Evolutionary conservation across 371 early-diverging fungal species (phyloP).

Genomic region (Mortierella sp.): DNA sequence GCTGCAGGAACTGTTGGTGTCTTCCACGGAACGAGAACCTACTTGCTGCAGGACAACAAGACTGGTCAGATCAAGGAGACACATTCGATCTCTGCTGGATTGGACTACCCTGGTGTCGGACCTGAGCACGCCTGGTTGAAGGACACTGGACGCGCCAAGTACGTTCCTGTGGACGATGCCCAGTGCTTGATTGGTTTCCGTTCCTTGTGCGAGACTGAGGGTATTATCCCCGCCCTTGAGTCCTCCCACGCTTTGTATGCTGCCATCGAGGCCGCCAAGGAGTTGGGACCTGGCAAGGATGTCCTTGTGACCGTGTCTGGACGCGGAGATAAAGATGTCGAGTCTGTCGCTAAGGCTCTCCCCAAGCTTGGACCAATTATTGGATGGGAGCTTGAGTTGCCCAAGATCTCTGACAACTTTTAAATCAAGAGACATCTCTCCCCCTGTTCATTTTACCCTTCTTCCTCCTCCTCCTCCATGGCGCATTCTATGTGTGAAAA

Average conservation of each 20-base stretch:
- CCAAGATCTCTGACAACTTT: slow-evolving; percentile 56
- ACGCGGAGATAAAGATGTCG: slow-evolving; percentile 98
- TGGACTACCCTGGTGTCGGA: slow-evolving; percentile 98
- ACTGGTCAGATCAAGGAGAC: slow-evolving; percentile 96
- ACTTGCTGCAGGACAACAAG: slow-evolving; percentile 91
- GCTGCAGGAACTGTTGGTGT: slow-evolving; percentile 93
- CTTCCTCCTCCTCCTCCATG: not conserved
- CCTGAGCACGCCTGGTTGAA: slow-evolving; percentile 97
- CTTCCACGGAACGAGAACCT: slow-evolving; percentile 96
- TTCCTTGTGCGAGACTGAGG: slow-evolving; percentile 89
- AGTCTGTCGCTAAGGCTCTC: slow-evolving; percentile 91
- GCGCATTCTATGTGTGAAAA: not conserved
- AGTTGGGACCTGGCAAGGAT: slow-evolving; percentile 83
- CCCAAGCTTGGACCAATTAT: slow-evolving; percentile 93
- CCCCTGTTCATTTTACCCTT: not conserved
- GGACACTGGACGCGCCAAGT: slow-evolving; percentile 89
- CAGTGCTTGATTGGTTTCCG: slow-evolving; percentile 94
- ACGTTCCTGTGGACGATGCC: slow-evolving; percentile 87
- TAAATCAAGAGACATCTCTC: not conserved
- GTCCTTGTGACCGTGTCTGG: slow-evolving; percentile 94
- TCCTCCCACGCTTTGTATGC: slow-evolving; percentile 94
- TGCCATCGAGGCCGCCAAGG: slow-evolving; percentile 84
- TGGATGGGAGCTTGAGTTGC: slow-evolving; percentile 91
- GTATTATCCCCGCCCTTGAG: slow-evolving; percentile 96
- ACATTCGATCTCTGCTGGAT: slow-evolving; percentile 95